Evolutionary conservation across 2,329 filamentous ascomycete species (phyloP), one percentile per base, ranked within the genome.

Genomic region (Diaporthe aspalathi): DNA sequence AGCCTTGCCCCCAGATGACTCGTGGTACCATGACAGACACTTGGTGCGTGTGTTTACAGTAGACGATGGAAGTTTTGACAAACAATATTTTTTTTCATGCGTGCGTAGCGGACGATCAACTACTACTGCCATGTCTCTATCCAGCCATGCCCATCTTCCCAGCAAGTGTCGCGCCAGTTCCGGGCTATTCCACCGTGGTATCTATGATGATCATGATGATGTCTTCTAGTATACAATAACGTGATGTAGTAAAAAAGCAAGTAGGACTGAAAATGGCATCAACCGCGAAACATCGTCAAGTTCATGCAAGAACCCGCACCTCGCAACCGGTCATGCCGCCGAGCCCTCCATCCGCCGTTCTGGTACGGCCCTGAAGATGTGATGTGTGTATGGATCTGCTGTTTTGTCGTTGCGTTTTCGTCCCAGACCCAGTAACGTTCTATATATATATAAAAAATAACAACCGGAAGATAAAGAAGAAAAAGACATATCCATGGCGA

Each of bases 141-240:
- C 66, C 66, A 57, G 27, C 53, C 43, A 57, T 68, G 17, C 49
- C 66, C 49, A 40, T 43, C 66, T 60, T 68, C 43, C 53, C 53
- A 50, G 38, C 66, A 60, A 68, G 53, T 68, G 43, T 50, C 47
- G 66, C 52, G 66, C 66, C 52, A 68, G 29, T 45, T 57, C 66
- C 53, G n/a, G 66, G 66, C 52, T 20, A 57, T 35, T 63, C 43
- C 66, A 68, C 66, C 66, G 53, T 68, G 66, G 66, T 68, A 68
- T 68, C 66, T 63, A 68, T 60, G 66, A 67, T 29, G 47, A 50
- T 50, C 52, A 68, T 60, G 40, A 68, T 60, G 40, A 68, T 57
- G 53, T 57, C 54, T 54, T 68, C 66, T 68, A 68, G 47, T 68
- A 68, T 68, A 68, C 66, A 68, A 68, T 60, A 68, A 68, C 35